A percentile compares a stretch with the other conserved stretches of the same genome.
These are phyloP conservation scores for Pseudocercospora eumusae DNA, from an alignment of 2,329 filamentous ascomycete genomes.

Conservation along the genomic window DNA sequence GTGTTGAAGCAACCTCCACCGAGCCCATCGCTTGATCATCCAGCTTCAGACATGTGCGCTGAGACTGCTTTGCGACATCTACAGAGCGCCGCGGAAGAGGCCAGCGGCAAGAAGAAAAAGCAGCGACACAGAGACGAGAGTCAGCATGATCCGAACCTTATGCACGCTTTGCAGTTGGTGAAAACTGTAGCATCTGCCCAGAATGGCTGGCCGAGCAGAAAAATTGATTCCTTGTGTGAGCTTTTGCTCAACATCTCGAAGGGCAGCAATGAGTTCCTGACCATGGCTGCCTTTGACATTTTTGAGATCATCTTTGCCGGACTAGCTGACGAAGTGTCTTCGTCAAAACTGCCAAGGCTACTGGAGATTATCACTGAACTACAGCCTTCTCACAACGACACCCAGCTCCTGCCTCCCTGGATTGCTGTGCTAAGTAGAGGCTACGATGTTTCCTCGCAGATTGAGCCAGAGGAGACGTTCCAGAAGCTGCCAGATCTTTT, in stretches of 20 bases:
- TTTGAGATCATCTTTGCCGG: conserved; percentile 96
- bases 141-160: conserved; percentile 69
- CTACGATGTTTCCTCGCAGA: conserved; percentile 88
- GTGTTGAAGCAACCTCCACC: conserved; percentile 84
- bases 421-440: conserved; percentile 92
- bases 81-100: conserved; percentile 70
- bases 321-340: conserved; percentile 84
- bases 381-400: conserved; percentile 88
- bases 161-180: conserved; percentile 88
- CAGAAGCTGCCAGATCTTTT: conserved; percentile 86
- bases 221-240: conserved; percentile 90
- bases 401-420: conserved; percentile 92
- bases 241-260: conserved; percentile 83
- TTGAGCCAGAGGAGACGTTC: conserved; percentile 88
- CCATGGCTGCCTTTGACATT: conserved; percentile 93
- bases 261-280: conserved; percentile 91
- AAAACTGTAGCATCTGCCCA: conserved; percentile 85
- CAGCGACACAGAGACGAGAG: conserved; percentile 56
- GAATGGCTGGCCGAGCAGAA: conserved; percentile 93
- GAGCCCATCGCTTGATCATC: conserved; percentile 89
- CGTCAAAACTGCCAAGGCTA: conserved; percentile 82
- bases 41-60: conserved; percentile 93
- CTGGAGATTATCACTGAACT: conserved; percentile 90
- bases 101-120: conserved; percentile 69
- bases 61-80: conserved; percentile 83